These are phyloP conservation scores for Chlorella sp. DNA, from an alignment of 139 green algal genomes.

Conservation along the genomic window DNA sequence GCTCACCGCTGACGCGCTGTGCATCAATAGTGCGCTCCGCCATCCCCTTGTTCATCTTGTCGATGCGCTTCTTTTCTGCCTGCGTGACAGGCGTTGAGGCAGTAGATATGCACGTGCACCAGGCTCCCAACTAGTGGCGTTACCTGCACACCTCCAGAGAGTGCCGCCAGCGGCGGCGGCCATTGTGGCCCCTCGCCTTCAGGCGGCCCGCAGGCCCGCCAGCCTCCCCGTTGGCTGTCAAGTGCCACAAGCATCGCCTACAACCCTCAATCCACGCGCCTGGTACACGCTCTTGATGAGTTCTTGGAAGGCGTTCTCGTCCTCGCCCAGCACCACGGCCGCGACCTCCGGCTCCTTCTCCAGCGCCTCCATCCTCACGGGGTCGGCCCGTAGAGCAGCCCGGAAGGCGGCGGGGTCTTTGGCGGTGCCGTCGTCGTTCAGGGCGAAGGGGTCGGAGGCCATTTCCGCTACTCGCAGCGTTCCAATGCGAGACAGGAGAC, in stretches of 20 bases:
- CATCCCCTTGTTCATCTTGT: constrained; percentile 56
- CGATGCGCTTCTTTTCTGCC: constrained; percentile 68
- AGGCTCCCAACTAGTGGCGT: too few species aligned
- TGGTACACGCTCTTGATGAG: constrained; percentile 72
- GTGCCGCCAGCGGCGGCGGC: too few species aligned
- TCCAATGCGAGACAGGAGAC: too few species aligned
- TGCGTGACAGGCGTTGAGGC: constrained; percentile 40
- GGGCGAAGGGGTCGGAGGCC: constrained; percentile 49
- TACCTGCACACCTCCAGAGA: too few species aligned
- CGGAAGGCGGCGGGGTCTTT: constrained; percentile 76
- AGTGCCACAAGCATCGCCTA: not conserved
- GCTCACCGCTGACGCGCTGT: constrained; percentile 81
- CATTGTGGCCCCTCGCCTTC: constrained; percentile 25
- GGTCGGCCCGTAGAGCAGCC: constrained; percentile 62
- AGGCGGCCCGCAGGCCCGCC: not conserved
- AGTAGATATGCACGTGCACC: too few species aligned
- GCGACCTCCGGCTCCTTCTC: constrained; percentile 68
- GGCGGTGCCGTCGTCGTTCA: constrained; percentile 75
- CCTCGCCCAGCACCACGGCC: constrained; percentile 67
- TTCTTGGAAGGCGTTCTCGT: constrained; percentile 73
- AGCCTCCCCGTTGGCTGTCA: not conserved
- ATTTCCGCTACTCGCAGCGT: too few species aligned
- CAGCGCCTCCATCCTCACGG: constrained; percentile 59
- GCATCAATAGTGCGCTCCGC: constrained; percentile 89
- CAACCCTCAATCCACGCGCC: constrained; percentile 30